phyloP scores from a whole-genome alignment of 495 filamentous ascomycete species.

The Penicillium fimorum region DNA sequence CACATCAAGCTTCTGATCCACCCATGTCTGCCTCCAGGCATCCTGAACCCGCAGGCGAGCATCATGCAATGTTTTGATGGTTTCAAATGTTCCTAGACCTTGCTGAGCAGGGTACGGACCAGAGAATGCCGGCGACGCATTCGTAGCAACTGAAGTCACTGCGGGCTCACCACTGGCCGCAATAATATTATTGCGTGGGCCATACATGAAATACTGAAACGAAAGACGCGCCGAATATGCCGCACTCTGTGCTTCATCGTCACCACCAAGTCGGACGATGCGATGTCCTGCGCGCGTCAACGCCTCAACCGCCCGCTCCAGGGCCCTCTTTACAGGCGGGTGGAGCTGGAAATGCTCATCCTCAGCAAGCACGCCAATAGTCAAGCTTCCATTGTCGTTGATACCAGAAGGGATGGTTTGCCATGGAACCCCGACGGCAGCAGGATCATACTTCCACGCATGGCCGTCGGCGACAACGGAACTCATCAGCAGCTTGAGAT shows the following conservation, averaged over 20 bases:
- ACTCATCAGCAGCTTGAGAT: slow-evolving; percentile 57
- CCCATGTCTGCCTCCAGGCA: slow-evolving; percentile 25
- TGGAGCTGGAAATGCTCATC: slow-evolving; percentile 53
- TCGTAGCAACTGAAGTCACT: slow-evolving; percentile 18
- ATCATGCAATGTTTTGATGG: slow-evolving; percentile 21
- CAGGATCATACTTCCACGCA: slow-evolving; percentile 40
- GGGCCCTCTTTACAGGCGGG: slow-evolving; percentile 49
- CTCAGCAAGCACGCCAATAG: slow-evolving; percentile 52
- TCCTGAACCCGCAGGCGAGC: slow-evolving; percentile 14
- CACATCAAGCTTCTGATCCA: slow-evolving; percentile 42
- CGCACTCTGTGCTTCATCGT: slow-evolving; percentile 14
- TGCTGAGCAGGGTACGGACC: slow-evolving; percentile 29
- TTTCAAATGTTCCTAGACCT: slow-evolving; percentile 20
- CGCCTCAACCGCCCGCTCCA: slow-evolving; percentile 40
- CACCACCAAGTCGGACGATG: slow-evolving; percentile 36
- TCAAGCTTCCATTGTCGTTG: slow-evolving; percentile 19
- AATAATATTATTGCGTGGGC: slow-evolving; percentile 27
- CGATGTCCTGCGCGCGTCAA: slow-evolving; percentile 44
- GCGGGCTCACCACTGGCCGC: slow-evolving; percentile 30
- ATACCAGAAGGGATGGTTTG: background rate
- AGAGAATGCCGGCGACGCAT: slow-evolving; percentile 22
- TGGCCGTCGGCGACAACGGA: slow-evolving; percentile 46
- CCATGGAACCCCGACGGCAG: slow-evolving; percentile 22
- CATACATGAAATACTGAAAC: slow-evolving; percentile 32
- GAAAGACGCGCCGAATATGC: slow-evolving; percentile 23